Base-by-base conservation (phyloP, 2,329 filamentous ascomycete genomes). In the Aspergillus oerlinghausenensis region DNA sequence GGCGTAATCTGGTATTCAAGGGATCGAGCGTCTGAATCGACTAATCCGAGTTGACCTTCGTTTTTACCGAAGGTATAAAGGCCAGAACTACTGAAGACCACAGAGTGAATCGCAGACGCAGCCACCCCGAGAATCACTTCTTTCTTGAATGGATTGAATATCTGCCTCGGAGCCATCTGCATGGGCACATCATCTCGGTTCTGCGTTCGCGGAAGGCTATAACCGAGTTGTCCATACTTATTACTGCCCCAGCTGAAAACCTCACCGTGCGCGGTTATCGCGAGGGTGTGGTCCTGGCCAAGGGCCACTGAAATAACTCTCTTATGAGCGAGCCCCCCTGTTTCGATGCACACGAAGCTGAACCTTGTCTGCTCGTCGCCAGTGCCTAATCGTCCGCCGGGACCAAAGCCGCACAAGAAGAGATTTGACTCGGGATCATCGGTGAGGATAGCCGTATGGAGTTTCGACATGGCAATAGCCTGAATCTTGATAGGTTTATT, bases 61-160 rank as follows among this genome's bases (percentile, higher is more conserved):
- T 97, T 99, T 67, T 94, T 95, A 23, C 94, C 94, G 81, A 96
- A 99, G 2, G 91, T 96, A 70, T 90, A 99, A 1, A 99, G 77
- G 1, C 90, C 90, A 0, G 85, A 84, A 1, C 83, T 81, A 0
- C 91, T 97, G 67, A 94, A 89, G 0, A 91, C 90, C 3, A 95
- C 92, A 0, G 94, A 97, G 74, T 99, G 94, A 42, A 96, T 86
- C 0, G 90, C 82, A 1, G 94, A 97, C 6, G 94, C 93, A 1
- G 94, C 92, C 55, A 92, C 84, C 0, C 94, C 94, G 23, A 89
- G 73, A 17, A 97, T 84, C 1, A 78, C 70, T 69, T 97, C 94
- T 68, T 92, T 90, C 69, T 97, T 97, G 57, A 99, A 79, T 0
- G 90, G 84, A 0, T 94, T 93, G 72, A 95, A 97, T 0, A 99